phyloP scores from a whole-genome alignment of 352 stramenopile species.

The Globisporangium paroecandrum region DNA sequence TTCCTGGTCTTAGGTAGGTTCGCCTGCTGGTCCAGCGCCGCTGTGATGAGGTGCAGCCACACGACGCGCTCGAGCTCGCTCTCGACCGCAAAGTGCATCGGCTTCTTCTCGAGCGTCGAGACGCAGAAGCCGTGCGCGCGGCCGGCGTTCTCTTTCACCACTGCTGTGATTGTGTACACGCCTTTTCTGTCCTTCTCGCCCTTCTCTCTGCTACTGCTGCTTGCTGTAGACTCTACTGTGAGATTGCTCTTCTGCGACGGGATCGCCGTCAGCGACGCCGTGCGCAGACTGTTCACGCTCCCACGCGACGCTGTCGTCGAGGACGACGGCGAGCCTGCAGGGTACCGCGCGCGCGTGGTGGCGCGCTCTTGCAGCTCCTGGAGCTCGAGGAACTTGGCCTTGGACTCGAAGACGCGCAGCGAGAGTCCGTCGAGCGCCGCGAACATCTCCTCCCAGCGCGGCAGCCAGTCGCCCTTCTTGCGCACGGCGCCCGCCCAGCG shows the following conservation, averaged over 20 bases:
- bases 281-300: constrained; percentile 8
- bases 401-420: constrained; percentile 72
- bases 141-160: constrained; percentile 55
- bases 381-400: constrained; percentile 43
- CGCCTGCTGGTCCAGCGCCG: constrained; percentile 55
- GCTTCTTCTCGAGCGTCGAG: constrained; percentile 54
- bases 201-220: constrained; percentile 4
- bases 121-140: constrained; percentile 56
- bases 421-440: constrained; percentile 57
- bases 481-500: constrained; percentile 58
- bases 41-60: constrained; percentile 69
- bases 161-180: constrained; percentile 44
- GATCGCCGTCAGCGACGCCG: constrained; percentile 6
- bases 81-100: constrained; percentile 55
- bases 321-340: constrained; percentile 11
- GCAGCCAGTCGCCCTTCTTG: constrained; percentile 78
- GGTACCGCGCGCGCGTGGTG: constrained; percentile 15
- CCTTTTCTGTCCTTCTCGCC: constrained; percentile 48
- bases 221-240: background rate
- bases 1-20: constrained; percentile 35
- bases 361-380: constrained; percentile 34
- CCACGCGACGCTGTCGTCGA: background rate
- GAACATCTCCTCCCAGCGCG: constrained; percentile 72
- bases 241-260: background rate
- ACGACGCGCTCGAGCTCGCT: constrained; percentile 73